phyloP scores from a whole-genome alignment of 2,329 filamentous ascomycete species.

The Grosmannia huntii region DNA sequence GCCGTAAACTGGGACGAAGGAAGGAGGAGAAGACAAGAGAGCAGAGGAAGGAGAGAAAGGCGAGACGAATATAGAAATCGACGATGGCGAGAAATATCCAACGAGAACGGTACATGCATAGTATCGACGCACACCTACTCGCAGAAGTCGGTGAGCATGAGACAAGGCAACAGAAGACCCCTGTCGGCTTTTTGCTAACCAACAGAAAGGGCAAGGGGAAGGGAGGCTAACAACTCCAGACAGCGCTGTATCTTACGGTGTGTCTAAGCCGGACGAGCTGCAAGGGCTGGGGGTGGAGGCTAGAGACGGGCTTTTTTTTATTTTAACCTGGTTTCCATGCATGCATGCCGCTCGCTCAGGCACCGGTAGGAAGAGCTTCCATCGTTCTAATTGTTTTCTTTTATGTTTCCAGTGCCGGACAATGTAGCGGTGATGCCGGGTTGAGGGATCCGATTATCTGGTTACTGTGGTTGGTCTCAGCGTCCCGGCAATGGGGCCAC shows the following conservation, averaged over 20 bases:
- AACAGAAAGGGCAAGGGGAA: neutral
- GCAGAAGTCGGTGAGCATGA: constrained; percentile 22
- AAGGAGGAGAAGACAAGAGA: neutral
- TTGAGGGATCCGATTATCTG: neutral
- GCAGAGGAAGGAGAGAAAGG: neutral
- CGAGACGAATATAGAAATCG: constrained; percentile 1
- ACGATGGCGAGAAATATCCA: neutral
- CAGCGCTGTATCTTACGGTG: constrained; percentile 1
- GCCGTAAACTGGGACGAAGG: neutral
- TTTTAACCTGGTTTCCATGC: neutral
- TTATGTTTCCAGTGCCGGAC: neutral
- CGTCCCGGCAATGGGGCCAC: neutral
- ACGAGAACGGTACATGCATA: no score
- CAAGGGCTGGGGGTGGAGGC: neutral
- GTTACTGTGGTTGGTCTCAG: neutral
- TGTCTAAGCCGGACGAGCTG: neutral
- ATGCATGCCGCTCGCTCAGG: neutral
- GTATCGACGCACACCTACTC: neutral
- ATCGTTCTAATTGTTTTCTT: neutral
- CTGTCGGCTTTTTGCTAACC: neutral
- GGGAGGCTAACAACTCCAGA: neutral
- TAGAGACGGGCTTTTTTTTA: neutral
- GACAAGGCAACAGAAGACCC: constrained; percentile 11
- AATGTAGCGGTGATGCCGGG: neutral
- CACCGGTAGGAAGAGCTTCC: neutral